Evolutionary conservation across 805 yeast genomes (phyloP).

Genomic region (Ogataea zsoltii): DNA sequence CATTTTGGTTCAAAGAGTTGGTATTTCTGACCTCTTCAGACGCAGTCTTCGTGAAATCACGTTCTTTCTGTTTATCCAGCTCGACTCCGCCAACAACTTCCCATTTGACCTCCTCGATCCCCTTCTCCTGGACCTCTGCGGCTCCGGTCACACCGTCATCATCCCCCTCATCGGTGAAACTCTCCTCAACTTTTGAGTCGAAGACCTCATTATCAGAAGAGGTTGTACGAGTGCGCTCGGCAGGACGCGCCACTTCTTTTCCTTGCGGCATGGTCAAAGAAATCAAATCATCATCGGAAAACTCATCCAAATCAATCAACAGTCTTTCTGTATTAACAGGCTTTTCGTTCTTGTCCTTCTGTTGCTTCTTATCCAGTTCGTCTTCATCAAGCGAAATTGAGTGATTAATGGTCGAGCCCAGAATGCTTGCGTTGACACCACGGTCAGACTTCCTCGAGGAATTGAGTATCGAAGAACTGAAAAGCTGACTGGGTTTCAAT

Average conservation of each 20-base stretch:
- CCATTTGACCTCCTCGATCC: too few relatives aligned
- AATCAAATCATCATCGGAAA: slow-evolving; percentile 17
- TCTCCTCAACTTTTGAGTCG: slow-evolving; percentile 9
- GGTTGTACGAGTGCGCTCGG: slow-evolving; percentile 8
- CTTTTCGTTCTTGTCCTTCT: too few relatives aligned
- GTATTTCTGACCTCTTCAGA: too few relatives aligned
- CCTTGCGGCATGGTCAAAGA: not conserved
- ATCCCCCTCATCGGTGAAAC: slow-evolving; percentile 16
- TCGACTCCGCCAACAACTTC: too few relatives aligned
- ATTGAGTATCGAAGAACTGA: slow-evolving; percentile 13
- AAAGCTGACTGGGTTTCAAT: slow-evolving; percentile 19
- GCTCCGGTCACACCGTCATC: not conserved
- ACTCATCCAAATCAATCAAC: slow-evolving; percentile 19
- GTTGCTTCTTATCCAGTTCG: too few relatives aligned
- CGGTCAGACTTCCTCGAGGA: slow-evolving; percentile 9
- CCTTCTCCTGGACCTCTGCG: too few relatives aligned
- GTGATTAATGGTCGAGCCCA: slow-evolving; percentile 15
- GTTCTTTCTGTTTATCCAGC: too few relatives aligned
- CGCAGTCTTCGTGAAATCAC: not conserved
- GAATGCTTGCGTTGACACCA: slow-evolving; percentile 4
- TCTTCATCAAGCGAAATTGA: slow-evolving; percentile 13
- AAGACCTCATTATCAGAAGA: slow-evolving; percentile 12
- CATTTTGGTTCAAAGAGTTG: too few relatives aligned
- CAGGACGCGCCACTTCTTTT: not conserved
- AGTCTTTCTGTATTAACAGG: slow-evolving; percentile 3